phyloP scores from a whole-genome alignment of 73 alveolate species.

The Tetrahymena elliotti region DNA sequence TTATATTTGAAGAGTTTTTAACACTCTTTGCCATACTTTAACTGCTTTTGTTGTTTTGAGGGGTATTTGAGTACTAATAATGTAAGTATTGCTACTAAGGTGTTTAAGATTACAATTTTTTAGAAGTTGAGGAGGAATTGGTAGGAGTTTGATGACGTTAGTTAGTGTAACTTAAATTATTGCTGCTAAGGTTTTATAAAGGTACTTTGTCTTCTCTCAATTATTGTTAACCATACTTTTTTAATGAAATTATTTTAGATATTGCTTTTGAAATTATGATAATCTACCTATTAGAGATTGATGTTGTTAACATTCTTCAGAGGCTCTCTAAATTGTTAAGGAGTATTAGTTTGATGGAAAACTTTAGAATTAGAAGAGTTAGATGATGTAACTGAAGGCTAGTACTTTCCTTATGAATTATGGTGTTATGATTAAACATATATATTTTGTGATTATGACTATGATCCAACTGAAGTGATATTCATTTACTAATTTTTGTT shows the following conservation, averaged over 20 bases:
- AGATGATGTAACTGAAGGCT: background rate
- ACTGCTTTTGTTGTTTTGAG: background rate
- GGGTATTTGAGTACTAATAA: background rate
- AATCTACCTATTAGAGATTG: background rate
- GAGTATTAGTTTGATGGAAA: background rate
- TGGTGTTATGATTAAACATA: background rate
- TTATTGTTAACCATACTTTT: background rate
- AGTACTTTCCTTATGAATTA: background rate
- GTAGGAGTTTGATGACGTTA: background rate
- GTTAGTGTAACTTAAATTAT: background rate
- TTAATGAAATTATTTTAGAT: background rate
- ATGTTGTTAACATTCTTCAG: background rate
- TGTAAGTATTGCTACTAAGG: background rate
- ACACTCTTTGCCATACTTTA: background rate
- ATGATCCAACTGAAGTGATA: background rate
- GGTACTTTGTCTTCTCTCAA: background rate
- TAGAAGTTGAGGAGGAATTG: background rate
- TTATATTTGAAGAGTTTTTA: background rate
- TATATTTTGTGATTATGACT: background rate
- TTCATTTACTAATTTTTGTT: background rate
- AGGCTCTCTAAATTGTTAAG: background rate
- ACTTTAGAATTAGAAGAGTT: background rate
- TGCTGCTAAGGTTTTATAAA: background rate
- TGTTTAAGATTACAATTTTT: background rate
- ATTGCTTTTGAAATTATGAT: background rate